These are phyloP conservation scores for Rutstroemia sp. DNA, from an alignment of 2,329 filamentous ascomycete genomes.

Conservation along the genomic window DNA sequence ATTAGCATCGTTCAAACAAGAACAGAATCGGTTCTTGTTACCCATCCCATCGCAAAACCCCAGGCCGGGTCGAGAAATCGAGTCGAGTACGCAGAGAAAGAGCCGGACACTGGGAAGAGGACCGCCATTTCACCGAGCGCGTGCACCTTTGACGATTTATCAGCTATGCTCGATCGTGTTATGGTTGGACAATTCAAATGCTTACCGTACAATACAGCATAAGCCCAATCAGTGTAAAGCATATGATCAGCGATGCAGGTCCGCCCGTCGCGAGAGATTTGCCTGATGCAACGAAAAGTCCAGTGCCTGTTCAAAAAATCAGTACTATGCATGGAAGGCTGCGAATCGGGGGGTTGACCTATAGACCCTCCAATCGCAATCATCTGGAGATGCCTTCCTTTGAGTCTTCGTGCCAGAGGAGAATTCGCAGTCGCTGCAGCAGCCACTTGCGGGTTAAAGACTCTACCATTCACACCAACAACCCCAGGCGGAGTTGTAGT, in stretches of 20 bases:
- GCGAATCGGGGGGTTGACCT: slow-evolving; percentile 38
- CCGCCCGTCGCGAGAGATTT: slow-evolving; percentile 63
- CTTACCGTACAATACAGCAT: slow-evolving; percentile 76
- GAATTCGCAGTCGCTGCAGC: slow-evolving; percentile 61
- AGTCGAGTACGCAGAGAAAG: slow-evolving; percentile 86
- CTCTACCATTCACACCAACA: slow-evolving; percentile 25
- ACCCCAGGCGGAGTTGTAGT: slow-evolving; percentile 39
- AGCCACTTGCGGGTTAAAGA: slow-evolving; percentile 56
- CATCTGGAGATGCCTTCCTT: slow-evolving; percentile 88
- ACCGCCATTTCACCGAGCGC: slow-evolving; percentile 89
- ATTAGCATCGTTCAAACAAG: background rate
- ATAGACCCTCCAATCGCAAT: slow-evolving; percentile 94
- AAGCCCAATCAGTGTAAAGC: slow-evolving; percentile 70
- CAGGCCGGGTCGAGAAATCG: slow-evolving; percentile 89
- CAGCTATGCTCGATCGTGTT: too few species aligned
- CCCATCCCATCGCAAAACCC: slow-evolving; percentile 92
- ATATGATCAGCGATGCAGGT: slow-evolving; percentile 69
- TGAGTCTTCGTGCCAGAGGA: slow-evolving; percentile 68
- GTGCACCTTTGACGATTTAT: slow-evolving; percentile 47
- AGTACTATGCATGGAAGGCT: background rate
- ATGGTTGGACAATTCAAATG: background rate
- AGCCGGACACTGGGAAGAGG: slow-evolving; percentile 82
- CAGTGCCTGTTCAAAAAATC: slow-evolving; percentile 49
- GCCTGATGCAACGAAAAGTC: slow-evolving; percentile 82
- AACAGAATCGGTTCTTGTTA: slow-evolving; percentile 3